Evolutionary conservation across 192 early-diverging fungal species (phyloP).

Genomic region (Spizellomyces punctatus): DNA sequence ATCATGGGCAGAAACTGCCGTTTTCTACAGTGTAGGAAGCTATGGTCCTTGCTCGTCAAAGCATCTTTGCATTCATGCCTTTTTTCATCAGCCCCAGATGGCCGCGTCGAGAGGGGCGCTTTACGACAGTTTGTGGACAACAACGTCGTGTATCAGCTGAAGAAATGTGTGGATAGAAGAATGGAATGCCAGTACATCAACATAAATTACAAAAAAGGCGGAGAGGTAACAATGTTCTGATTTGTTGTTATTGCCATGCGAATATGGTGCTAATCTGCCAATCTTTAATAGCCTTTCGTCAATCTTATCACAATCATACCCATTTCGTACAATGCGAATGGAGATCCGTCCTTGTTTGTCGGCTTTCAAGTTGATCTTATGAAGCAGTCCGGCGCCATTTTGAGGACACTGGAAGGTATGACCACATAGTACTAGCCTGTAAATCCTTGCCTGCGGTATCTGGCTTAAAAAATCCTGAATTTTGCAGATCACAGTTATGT

Average conservation of each 20-base stretch:
- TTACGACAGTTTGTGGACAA: conserved; percentile 59
- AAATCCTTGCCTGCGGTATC: neutral
- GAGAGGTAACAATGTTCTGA: conserved; percentile 40
- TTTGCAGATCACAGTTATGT: conserved; percentile 23
- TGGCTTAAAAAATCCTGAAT: neutral
- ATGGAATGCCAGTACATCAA: conserved; percentile 62
- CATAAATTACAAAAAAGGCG: conserved; percentile 68
- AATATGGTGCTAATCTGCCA: too few species aligned
- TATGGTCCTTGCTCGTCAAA: neutral
- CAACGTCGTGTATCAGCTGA: conserved; percentile 54
- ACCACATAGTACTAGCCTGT: neutral
- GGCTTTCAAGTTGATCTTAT: conserved; percentile 69
- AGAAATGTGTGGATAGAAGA: conserved; percentile 44
- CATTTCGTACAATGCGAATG: conserved; percentile 42
- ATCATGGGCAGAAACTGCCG: conserved; percentile 46
- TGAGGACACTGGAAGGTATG: conserved; percentile 52
- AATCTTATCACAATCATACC: conserved; percentile 71
- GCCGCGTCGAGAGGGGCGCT: conserved; percentile 52
- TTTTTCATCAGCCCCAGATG: conserved; percentile 44
- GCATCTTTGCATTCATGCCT: too few species aligned
- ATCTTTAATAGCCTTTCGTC: conserved; percentile 51
- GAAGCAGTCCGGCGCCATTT: conserved; percentile 59
- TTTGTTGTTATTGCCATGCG: too few species aligned
- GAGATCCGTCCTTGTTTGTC: conserved; percentile 50
- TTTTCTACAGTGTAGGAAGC: conserved; percentile 39